Evolutionary conservation across 768 basidiomycete species (phyloP).

Genomic region (Podaxis mareebaensis): DNA sequence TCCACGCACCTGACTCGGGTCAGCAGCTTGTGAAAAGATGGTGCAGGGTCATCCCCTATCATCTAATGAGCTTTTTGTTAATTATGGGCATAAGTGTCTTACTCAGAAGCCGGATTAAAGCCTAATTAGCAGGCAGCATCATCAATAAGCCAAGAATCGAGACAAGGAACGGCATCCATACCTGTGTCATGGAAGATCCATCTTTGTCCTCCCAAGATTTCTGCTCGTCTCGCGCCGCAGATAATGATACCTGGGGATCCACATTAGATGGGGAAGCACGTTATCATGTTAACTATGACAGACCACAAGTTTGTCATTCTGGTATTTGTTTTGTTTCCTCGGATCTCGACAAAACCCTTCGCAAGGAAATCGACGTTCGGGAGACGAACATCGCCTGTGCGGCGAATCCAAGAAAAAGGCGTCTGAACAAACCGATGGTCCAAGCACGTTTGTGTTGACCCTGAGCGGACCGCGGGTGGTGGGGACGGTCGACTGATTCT

Average conservation of each 20-base stretch:
- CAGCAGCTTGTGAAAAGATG: constrained; percentile 30
- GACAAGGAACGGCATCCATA: constrained; percentile 6
- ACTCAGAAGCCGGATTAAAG: not conserved
- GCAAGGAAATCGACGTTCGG: constrained; percentile 30
- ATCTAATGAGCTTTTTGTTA: not conserved
- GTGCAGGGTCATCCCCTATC: constrained; percentile 30
- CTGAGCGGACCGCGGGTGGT: not conserved
- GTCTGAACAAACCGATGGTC: not conserved
- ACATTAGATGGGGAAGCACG: not conserved
- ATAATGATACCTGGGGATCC: constrained; percentile 32
- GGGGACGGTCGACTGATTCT: not conserved
- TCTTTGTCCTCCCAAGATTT: constrained; percentile 36
- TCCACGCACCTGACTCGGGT: constrained; percentile 30
- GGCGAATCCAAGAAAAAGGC: constrained; percentile 14
- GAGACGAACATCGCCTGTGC: constrained; percentile 28
- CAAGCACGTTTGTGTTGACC: not conserved
- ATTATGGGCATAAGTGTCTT: not conserved
- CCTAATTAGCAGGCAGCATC: not conserved
- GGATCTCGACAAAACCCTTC: constrained; percentile 12
- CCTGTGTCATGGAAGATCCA: constrained; percentile 40
- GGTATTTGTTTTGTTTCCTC: not conserved
- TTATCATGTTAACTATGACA: constrained; percentile 12
- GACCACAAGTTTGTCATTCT: constrained; percentile 32
- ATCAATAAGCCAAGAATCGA: not conserved
- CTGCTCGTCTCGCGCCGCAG: constrained; percentile 39